phyloP scores from a whole-genome alignment of 495 filamentous ascomycete genomes.

The Umbilicaria muhlenbergii region DNA sequence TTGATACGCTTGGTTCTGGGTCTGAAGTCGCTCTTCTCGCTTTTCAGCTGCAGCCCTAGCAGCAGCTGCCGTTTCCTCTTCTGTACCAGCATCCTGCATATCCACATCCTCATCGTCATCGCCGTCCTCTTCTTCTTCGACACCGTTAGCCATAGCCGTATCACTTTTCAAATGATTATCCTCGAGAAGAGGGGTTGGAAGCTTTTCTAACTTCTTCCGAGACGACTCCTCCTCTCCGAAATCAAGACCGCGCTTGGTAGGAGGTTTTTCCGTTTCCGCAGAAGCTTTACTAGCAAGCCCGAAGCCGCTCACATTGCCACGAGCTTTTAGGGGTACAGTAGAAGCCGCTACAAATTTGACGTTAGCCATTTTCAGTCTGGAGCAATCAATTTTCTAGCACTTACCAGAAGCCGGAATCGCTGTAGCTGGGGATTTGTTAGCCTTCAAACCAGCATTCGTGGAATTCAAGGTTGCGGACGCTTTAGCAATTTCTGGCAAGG shows the following conservation, averaged over 20 bases:
- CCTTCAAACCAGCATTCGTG: conserved; percentile 30
- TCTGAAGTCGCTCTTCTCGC: conserved; percentile 52
- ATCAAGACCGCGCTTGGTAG: conserved; percentile 57
- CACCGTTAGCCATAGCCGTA: conserved; percentile 41
- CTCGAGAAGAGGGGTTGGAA: conserved; percentile 58
- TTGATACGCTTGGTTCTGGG: conserved; percentile 29
- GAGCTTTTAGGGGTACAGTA: conserved; percentile 33
- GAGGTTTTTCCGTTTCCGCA: conserved; percentile 47
- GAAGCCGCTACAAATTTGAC: conserved; percentile 5
- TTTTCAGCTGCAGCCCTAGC: conserved; percentile 66
- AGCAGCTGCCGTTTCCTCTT: conserved; percentile 76
- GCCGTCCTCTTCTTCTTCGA: conserved; percentile 39
- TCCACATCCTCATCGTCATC: conserved; percentile 61
- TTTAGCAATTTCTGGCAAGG: conserved; percentile 41
- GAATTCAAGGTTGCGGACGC: conserved; percentile 27
- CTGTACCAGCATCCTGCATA: conserved; percentile 59
- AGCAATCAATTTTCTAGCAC: conserved; percentile 5
- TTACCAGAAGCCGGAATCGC: conserved; percentile 31
- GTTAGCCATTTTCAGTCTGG: conserved; percentile 7
- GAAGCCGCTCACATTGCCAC: conserved; percentile 67
- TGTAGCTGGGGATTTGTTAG: conserved; percentile 35
- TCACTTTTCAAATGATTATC: conserved; percentile 37
- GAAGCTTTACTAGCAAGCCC: conserved; percentile 53
- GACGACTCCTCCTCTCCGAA: conserved; percentile 80
- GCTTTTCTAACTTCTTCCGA: conserved; percentile 72